Evolutionary conservation across 2,329 filamentous ascomycete species (phyloP).

Genomic region (Cadophora sp.): DNA sequence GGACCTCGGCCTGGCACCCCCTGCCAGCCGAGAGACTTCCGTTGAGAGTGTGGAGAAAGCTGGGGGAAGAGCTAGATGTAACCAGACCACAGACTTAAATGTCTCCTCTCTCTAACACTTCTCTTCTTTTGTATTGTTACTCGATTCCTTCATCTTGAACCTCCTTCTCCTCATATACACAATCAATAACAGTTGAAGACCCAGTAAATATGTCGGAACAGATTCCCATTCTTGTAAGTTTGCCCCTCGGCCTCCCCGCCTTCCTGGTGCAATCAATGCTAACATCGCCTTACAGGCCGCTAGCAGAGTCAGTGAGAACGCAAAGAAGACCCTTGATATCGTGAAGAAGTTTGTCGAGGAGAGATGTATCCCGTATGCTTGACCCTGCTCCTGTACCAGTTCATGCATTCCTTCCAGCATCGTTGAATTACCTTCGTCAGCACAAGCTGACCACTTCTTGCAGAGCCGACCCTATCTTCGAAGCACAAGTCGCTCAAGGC

Average conservation of each 20-base stretch:
- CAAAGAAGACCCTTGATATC: constrained; percentile 82
- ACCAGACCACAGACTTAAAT: constrained; percentile 5
- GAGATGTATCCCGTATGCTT: constrained; percentile 79
- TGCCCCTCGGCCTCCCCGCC: constrained; percentile 23
- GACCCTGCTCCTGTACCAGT: neutral
- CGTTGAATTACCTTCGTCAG: neutral
- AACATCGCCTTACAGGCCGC: constrained; percentile 38
- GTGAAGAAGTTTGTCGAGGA: constrained; percentile 97
- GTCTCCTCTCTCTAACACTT: constrained; percentile 1
- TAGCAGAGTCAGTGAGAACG: constrained; percentile 76
- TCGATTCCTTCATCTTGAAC: neutral
- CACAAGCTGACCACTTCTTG: constrained; percentile 32
- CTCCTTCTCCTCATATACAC: neutral
- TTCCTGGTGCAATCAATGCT: constrained; percentile 24
- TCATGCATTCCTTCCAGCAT: constrained; percentile 18
- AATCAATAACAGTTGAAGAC: neutral
- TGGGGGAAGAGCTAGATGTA: constrained; percentile 37
- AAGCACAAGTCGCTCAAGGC: constrained; percentile 78
- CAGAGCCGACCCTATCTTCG: constrained; percentile 79
- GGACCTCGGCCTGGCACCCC: constrained; percentile 34
- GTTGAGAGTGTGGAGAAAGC: constrained; percentile 26
- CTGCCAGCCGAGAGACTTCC: constrained; percentile 26
- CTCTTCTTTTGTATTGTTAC: constrained; percentile 6
- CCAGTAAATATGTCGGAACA: constrained; percentile 51
- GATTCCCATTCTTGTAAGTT: constrained; percentile 55